These are phyloP conservation scores for Globisporangium viniferum DNA, from an alignment of 352 stramenopile species.

Conservation along the genomic window DNA sequence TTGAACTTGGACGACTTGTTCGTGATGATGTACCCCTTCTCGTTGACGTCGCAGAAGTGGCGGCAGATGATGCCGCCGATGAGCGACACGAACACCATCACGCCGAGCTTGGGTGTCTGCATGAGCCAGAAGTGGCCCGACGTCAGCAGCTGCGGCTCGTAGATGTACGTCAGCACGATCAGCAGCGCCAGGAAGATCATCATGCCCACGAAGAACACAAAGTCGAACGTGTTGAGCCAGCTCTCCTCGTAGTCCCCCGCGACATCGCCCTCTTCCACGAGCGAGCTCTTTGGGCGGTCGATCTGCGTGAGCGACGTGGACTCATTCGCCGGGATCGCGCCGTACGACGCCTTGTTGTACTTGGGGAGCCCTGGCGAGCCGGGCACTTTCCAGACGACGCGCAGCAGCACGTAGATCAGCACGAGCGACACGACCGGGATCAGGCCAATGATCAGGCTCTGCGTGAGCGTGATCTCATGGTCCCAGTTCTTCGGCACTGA, in stretches of 20 bases:
- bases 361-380: slow-evolving; percentile 29
- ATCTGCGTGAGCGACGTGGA: slow-evolving; percentile 37
- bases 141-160: slow-evolving; percentile 51
- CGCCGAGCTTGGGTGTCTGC: slow-evolving; percentile 62
- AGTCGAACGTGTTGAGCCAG: slow-evolving; percentile 58
- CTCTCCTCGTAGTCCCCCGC: slow-evolving; percentile 49
- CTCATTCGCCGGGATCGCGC: slow-evolving; percentile 21
- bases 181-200: slow-evolving; percentile 42
- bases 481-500: slow-evolving; percentile 30
- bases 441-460: slow-evolving; percentile 28
- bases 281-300: slow-evolving; percentile 38
- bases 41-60: slow-evolving; percentile 68
- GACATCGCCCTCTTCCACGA: slow-evolving; percentile 64
- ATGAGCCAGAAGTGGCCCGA: slow-evolving; percentile 56
- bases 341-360: slow-evolving; percentile 42
- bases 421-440: slow-evolving; percentile 45
- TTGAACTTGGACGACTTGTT: slow-evolving; percentile 78
- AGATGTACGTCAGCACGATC: slow-evolving; percentile 59
- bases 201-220: slow-evolving; percentile 62
- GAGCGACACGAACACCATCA: slow-evolving; percentile 75
- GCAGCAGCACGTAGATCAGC: slow-evolving; percentile 63
- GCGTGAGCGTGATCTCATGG: slow-evolving; percentile 21
- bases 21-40: slow-evolving; percentile 80
- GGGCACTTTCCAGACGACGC: slow-evolving; percentile 61
- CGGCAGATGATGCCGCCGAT: slow-evolving; percentile 68